Percentiles rank a stretch among this genome's conserved stretches.
Conservation (phyloP, 768 basidiomycete genomes). For the Sarcomyxa edulis region DNA sequence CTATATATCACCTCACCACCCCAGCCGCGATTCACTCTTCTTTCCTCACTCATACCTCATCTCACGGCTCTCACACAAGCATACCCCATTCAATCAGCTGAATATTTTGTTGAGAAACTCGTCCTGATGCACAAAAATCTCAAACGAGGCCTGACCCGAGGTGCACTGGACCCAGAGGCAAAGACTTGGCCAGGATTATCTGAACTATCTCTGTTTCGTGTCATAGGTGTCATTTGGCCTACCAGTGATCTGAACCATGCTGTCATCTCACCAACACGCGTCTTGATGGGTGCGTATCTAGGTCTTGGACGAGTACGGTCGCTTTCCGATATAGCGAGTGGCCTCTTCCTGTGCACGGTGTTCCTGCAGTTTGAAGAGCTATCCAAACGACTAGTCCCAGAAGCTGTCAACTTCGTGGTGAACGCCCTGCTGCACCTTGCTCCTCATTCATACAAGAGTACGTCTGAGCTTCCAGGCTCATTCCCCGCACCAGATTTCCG, state of each 20-base stretch:
- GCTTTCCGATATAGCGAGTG: constrained; percentile 71
- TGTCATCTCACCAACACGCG: constrained; percentile 78
- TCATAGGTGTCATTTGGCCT: constrained; percentile 84
- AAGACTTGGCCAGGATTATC: constrained; percentile 87
- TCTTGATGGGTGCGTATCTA: constrained; percentile 91
- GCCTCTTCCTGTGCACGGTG: constrained; percentile 84
- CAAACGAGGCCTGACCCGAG: constrained; percentile 70
- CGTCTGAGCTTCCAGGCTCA: constrained; percentile 51
- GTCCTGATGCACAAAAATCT: constrained; percentile 93
- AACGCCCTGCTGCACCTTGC: constrained; percentile 70
- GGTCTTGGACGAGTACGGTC: constrained; percentile 77
- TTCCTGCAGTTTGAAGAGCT: constrained; percentile 79
- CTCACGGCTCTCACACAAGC: constrained; percentile 71
- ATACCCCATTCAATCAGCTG: constrained; percentile 78
- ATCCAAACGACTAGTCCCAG: constrained; percentile 86
- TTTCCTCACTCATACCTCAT: constrained; percentile 71
- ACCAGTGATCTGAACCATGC: constrained; percentile 92
- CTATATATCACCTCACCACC: constrained; percentile 69
- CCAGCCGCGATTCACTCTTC: constrained; percentile 49
- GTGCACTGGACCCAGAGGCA: constrained; percentile 50
- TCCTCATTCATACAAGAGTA: constrained; percentile 49
- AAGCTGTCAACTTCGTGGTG: constrained; percentile 78
- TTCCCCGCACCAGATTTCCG: constrained; percentile 73
- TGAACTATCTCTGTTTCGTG: constrained; percentile 76
- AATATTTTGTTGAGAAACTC: constrained; percentile 77